Percentiles rank a stretch among this genome's conserved stretches.
These are phyloP conservation scores for sorghum (Sorghum bicolor) DNA, from an alignment of 176 grass and related monocot genomes.

Conservation along the genomic window DNA sequence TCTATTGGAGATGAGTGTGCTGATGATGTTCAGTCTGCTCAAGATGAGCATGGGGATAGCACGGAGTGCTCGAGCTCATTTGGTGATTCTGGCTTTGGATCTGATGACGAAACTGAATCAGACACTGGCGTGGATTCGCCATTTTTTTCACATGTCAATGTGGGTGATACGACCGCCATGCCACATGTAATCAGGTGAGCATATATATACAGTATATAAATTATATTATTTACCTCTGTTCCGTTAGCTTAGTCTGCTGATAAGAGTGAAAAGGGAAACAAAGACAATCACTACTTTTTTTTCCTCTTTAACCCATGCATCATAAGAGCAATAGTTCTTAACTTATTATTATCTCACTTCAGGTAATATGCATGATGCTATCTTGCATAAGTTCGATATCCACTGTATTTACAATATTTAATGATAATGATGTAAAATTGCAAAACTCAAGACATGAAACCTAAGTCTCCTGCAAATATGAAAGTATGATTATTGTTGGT, in stretches of 20 bases:
- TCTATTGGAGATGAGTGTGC: background rate
- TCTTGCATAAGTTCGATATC: background rate
- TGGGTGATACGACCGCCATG: background rate
- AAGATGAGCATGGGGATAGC: constrained; percentile 35
- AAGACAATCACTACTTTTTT: background rate
- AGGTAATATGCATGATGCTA: background rate
- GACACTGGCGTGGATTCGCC: constrained; percentile 49
- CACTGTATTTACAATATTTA: background rate
- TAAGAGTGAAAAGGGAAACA: background rate
- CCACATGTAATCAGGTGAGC: constrained; percentile 46
- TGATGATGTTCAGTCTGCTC: background rate
- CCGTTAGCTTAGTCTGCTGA: background rate
- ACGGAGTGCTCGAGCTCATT: constrained; percentile 90
- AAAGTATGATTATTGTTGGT: background rate
- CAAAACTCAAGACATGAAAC: background rate
- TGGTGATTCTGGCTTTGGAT: constrained; percentile 46
- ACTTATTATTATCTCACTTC: background rate
- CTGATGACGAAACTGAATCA: constrained; percentile 39
- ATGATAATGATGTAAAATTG: background rate
- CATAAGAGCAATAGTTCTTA: background rate
- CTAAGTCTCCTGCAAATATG: background rate
- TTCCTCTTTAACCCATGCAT: background rate
- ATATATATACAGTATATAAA: background rate
- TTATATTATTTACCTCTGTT: background rate
- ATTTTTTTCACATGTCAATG: constrained; percentile 30